Percentiles rank a stretch among this genome's conserved stretches.
phyloP scores from a whole-genome alignment of 306 rosid genomes.

The Elaeagnus macrophylla region DNA sequence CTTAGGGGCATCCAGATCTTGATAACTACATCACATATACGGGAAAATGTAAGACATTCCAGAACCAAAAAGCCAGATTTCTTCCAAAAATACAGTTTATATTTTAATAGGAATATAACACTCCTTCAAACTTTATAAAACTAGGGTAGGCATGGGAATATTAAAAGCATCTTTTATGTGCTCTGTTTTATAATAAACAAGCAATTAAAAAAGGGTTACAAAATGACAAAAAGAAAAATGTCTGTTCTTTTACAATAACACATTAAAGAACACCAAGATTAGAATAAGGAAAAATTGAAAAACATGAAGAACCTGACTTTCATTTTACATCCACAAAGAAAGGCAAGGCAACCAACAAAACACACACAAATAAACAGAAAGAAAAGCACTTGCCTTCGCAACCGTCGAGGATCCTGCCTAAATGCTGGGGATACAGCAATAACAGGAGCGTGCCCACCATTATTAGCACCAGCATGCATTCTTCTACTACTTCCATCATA shows the following conservation, averaged over 20 bases:
- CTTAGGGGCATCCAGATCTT: slow-evolving; percentile 88
- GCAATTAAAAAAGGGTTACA: no score
- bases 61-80: neutral
- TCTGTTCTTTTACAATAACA: no score
- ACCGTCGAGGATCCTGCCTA: slow-evolving; percentile 76
- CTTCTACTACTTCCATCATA: slow-evolving; percentile 61
- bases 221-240: no score
- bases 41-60: slow-evolving; percentile 1
- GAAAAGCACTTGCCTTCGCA: slow-evolving; percentile 52
- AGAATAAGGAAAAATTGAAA: neutral
- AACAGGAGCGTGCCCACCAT: slow-evolving; percentile 68
- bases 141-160: no score
- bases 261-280: no score
- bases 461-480: slow-evolving; percentile 51
- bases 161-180: no score
- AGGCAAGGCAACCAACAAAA: neutral
- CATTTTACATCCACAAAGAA: neutral
- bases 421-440: slow-evolving; percentile 58
- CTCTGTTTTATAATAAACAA: no score
- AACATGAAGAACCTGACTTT: neutral
- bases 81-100: neutral
- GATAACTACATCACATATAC: slow-evolving; percentile 43
- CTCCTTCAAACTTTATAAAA: neutral
- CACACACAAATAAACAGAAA: neutral
- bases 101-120: neutral